Conservation (phyloP, 1,139 yeast species). For the Diutina catenulata region DNA sequence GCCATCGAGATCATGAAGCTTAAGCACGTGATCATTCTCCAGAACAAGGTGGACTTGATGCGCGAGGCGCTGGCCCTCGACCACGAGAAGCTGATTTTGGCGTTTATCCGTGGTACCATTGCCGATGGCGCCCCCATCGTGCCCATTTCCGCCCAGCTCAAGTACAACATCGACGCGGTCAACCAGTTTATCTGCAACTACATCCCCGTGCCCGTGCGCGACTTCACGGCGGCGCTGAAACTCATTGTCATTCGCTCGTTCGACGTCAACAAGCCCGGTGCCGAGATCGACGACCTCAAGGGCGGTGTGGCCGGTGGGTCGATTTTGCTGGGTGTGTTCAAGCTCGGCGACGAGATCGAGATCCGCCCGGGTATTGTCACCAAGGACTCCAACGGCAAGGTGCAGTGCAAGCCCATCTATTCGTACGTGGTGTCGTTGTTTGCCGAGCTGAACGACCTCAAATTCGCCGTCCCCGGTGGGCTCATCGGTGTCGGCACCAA, state of each 20-base stretch:
- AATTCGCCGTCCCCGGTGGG: slow-evolving; percentile 99
- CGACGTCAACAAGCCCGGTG: slow-evolving; percentile 98
- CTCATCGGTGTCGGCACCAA: slow-evolving; percentile 98
- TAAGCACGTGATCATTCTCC: slow-evolving; percentile 91
- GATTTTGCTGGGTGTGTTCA: slow-evolving; percentile 91
- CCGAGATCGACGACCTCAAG: slow-evolving; percentile 91
- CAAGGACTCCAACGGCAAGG: slow-evolving; percentile 84
- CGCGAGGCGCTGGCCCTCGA: slow-evolving; percentile 93
- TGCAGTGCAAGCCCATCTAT: slow-evolving; percentile 92
- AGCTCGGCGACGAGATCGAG: slow-evolving; percentile 96
- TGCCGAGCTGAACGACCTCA: slow-evolving; percentile 95
- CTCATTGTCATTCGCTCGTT: slow-evolving; percentile 96
- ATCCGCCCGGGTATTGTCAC: slow-evolving; percentile 98
- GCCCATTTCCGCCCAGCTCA: slow-evolving; percentile 97
- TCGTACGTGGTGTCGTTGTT: slow-evolving; percentile 88
- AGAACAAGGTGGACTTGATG: slow-evolving; percentile 97
- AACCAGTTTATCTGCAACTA: slow-evolving; percentile 92
- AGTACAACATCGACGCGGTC: slow-evolving; percentile 97
- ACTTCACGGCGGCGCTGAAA: slow-evolving; percentile 86
- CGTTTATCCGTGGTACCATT: slow-evolving; percentile 92
- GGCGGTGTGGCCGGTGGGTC: slow-evolving; percentile 99
- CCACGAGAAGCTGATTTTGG: slow-evolving; percentile 85
- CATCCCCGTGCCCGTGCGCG: slow-evolving; percentile 94
- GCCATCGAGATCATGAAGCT: slow-evolving; percentile 99
- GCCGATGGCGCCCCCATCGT: slow-evolving; percentile 99